A percentile compares a stretch with the other conserved stretches of the same genome.
These are phyloP conservation scores for Nicotiana benthamiana DNA, from an alignment of 257 asterid species.

Conservation along the genomic window DNA sequence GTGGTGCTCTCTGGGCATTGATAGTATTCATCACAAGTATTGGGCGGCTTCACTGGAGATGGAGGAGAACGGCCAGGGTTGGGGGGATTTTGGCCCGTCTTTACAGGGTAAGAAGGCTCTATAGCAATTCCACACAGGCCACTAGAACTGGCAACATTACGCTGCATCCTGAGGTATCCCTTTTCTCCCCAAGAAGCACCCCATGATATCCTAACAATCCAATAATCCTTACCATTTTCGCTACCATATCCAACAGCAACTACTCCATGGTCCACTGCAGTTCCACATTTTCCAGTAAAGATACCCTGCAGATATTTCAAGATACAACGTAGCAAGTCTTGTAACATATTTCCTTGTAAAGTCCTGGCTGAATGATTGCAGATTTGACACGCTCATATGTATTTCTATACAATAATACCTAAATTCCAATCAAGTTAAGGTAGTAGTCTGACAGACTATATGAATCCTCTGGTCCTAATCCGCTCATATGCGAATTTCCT, in stretches of 20 bases:
- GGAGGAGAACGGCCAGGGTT: constrained; percentile 60
- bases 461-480: too few species aligned
- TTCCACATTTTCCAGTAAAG: constrained; percentile 45
- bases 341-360: too few species aligned
- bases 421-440: too few species aligned
- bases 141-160: constrained; percentile 21
- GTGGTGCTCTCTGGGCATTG: constrained; percentile 42
- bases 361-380: too few species aligned
- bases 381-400: neutral
- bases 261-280: constrained; percentile 45
- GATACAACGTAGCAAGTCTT: too few species aligned
- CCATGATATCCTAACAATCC: constrained; percentile 58
- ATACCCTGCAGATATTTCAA: constrained; percentile 30
- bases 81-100: constrained; percentile 48
- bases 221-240: constrained; percentile 38
- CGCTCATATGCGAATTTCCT: too few species aligned
- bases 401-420: too few species aligned
- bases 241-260: constrained; percentile 43
- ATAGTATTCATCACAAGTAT: constrained; percentile 34
- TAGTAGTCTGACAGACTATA: too few species aligned
- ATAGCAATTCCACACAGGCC: constrained; percentile 50
- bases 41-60: constrained; percentile 36
- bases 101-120: constrained; percentile 53
- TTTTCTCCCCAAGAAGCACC: constrained; percentile 49
- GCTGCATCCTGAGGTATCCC: constrained; percentile 45